Evolutionary conservation across 1,139 yeast genomes (phyloP).

Genomic region (Insectozyma bohioensis): DNA sequence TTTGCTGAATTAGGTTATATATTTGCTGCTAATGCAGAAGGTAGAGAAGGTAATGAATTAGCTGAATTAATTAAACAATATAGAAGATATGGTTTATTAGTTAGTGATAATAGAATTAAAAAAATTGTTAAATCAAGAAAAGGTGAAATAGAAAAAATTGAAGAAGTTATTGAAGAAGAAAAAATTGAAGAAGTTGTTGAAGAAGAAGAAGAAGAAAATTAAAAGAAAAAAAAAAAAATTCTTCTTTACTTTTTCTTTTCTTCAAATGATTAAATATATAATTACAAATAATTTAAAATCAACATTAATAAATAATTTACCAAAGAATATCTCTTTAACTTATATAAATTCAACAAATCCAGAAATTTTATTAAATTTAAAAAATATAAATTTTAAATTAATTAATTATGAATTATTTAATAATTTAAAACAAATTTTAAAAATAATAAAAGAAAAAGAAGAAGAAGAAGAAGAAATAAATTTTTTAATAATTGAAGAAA

Average conservation of each 20-base stretch:
- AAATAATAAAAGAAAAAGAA: too few relatives aligned
- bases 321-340: slow-evolving; percentile 6
- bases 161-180: neutral
- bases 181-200: slow-evolving; percentile 6
- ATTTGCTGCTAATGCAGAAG: slow-evolving; percentile 38
- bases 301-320: slow-evolving; percentile 4
- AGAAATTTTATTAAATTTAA: slow-evolving; percentile 7
- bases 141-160: slow-evolving; percentile 10
- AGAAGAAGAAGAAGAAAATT: slow-evolving; percentile 4
- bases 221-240: slow-evolving; percentile 1
- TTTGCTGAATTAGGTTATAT: slow-evolving; percentile 50
- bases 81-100: slow-evolving; percentile 64
- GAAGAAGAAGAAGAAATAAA: too few relatives aligned
- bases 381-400: slow-evolving; percentile 1
- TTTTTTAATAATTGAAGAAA: slow-evolving; percentile 8
- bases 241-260: neutral
- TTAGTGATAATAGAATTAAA: slow-evolving; percentile 42
- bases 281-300: slow-evolving; percentile 6
- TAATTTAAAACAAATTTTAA: slow-evolving; percentile 5
- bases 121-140: slow-evolving; percentile 42
- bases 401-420: slow-evolving; percentile 13
- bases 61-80: slow-evolving; percentile 48
- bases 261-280: slow-evolving; percentile 9
- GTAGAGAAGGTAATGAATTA: slow-evolving; percentile 31
- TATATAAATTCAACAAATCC: slow-evolving; percentile 14